Percentiles rank a stretch among this genome's conserved stretches.
Conservation (phyloP, 2,329 filamentous ascomycete genomes). For the Botrytis byssoidea region DNA sequence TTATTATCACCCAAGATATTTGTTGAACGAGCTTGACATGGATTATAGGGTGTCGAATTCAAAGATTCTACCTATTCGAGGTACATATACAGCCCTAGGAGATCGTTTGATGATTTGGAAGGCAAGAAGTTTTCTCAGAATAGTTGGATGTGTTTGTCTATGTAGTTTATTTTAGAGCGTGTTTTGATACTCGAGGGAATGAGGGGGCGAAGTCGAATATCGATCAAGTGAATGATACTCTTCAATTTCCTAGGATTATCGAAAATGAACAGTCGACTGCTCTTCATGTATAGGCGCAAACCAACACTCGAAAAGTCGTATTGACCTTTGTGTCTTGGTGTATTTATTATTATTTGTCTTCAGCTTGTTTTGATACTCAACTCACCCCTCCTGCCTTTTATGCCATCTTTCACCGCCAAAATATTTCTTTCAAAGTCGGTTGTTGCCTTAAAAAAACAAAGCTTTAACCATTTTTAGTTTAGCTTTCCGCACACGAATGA, state of each 20-base stretch:
- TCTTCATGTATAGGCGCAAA: background rate
- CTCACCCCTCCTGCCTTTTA: background rate
- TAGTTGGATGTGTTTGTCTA: background rate
- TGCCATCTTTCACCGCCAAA: background rate
- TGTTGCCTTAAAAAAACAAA: background rate
- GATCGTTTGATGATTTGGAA: background rate
- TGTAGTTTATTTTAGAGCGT: background rate
- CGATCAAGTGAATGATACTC: background rate
- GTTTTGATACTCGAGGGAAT: background rate
- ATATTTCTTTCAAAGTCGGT: background rate
- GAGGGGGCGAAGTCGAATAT: background rate
- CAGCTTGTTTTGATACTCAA: background rate
- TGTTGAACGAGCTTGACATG: background rate
- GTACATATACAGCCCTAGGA: background rate
- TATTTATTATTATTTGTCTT: background rate
- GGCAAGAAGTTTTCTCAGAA: background rate
- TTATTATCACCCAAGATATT: background rate
- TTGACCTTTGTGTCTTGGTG: background rate
- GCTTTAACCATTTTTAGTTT: constrained; percentile 9
- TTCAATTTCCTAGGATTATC: background rate
- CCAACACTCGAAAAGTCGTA: background rate
- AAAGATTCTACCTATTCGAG: background rate
- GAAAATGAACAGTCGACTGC: background rate
- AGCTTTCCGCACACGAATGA: constrained; percentile 19
- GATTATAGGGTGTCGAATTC: background rate